Evolutionary conservation across 2,329 filamentous ascomycete genomes (phyloP), one percentile per base, ranked within the genome.

Genomic region (Neopestalotiopsis sp.): DNA sequence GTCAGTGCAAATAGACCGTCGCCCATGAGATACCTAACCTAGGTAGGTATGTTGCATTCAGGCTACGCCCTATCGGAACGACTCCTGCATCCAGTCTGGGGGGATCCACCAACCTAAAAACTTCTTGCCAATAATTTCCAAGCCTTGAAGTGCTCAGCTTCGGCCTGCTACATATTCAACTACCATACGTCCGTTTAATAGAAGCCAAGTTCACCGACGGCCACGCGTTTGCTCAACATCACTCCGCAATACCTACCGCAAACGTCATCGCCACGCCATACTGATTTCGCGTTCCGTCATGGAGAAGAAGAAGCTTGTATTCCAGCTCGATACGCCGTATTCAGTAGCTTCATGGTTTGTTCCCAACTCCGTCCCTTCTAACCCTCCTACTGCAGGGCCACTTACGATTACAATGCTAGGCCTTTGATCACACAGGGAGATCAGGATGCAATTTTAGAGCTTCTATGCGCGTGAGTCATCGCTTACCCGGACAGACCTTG

Each of bases 281-380:
- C 30, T 28, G n/a, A n/a, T 12, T 13, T 14, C 32, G 3, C 28
- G 13, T n/a, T 13, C 12, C 30, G 30, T 14, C 24, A 86, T 86
- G 84, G 84, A 86, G 59, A 84, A 85, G 59, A 91, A 88, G 70
- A 91, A 86, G 75, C 83, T 88, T 9, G 81, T 91, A 20, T 89
- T 91, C 75, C 90, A 90, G 73, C 84, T 92, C 30, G 89, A 92
- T 62, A 89, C 88, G 2, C 90, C 91, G 0, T 93, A 88, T 76
- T 89, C 90, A 1, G 79, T 83, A 5, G 82, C 85, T 12, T 78
- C 85, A 77, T 92, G 90, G 91, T 92, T 78, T 57, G 81, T 69
- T 65, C 32, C 34, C 5, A n/a, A n/a, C 14, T 59, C 4, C 20
- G 5, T 45, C 14, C 28, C 58, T 34, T 28, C 32, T 66, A 34